These are phyloP conservation scores for Verticillium tricorpus DNA, from an alignment of 2,329 filamentous ascomycete species.

Conservation along the genomic window DNA sequence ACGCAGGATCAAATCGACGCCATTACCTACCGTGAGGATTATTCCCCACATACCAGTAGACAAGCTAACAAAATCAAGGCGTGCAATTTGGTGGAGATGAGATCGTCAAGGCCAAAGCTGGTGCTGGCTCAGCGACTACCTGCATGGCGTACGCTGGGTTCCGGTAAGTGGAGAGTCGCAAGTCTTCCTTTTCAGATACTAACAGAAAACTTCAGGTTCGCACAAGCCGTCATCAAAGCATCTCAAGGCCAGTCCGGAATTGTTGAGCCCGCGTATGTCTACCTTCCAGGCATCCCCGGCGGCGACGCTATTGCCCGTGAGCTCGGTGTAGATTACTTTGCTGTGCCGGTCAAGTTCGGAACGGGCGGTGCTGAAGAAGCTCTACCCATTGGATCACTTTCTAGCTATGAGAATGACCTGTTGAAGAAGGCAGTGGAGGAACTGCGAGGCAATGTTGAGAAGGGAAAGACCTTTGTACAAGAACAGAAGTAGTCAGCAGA, in stretches of 20 bases:
- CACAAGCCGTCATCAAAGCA: constrained; percentile 69
- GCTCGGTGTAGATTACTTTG: constrained; percentile 58
- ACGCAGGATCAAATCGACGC: constrained; percentile 41
- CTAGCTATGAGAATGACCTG: background rate
- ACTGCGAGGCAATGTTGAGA: constrained; percentile 1
- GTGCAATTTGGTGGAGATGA: constrained; percentile 79
- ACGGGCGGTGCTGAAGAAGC: background rate
- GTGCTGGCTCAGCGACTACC: constrained; percentile 76
- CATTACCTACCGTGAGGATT: constrained; percentile 50
- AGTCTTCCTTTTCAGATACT: background rate
- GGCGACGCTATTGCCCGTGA: constrained; percentile 53
- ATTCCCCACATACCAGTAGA: too few relatives aligned
- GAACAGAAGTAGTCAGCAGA: background rate
- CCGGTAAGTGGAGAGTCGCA: constrained; percentile 9
- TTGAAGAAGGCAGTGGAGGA: background rate
- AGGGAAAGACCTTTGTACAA: background rate
- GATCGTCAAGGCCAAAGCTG: constrained; percentile 82
- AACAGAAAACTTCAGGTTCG: constrained; percentile 21
- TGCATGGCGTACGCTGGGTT: constrained; percentile 71
- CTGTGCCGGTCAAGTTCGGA: constrained; percentile 4
- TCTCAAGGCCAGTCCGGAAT: constrained; percentile 68
- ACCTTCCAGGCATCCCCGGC: constrained; percentile 69
- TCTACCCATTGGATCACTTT: background rate
- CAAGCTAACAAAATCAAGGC: constrained; percentile 21
- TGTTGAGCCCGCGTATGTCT: constrained; percentile 50